A percentile compares a stretch with the other conserved stretches of the same genome.
These are phyloP conservation scores for Pezicula neosporulosa DNA, from an alignment of 2,329 filamentous ascomycete genomes.

Conservation along the genomic window DNA sequence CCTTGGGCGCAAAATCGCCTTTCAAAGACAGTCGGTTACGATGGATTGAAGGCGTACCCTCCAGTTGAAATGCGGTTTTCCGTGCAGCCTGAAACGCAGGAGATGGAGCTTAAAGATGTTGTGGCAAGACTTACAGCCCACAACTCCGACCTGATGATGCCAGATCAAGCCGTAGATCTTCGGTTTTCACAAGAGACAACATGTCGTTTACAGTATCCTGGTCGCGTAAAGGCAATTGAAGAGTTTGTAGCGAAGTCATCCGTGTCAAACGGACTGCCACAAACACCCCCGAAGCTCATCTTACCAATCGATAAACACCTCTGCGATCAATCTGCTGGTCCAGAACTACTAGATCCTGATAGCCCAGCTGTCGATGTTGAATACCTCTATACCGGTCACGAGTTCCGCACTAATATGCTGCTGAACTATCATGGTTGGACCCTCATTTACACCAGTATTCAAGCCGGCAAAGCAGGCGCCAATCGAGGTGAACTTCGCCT, in stretches of 20 bases:
- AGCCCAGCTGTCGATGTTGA: constrained; percentile 7
- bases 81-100: constrained; percentile 9
- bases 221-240: background rate
- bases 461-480: constrained; percentile 13
- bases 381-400: constrained; percentile 15
- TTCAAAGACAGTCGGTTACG: constrained; percentile 8
- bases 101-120: constrained; percentile 13
- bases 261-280: background rate
- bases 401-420: constrained; percentile 7
- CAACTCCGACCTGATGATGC: constrained; percentile 26
- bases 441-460: constrained; percentile 11
- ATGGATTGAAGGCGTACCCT: constrained; percentile 23
- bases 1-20: constrained; percentile 14
- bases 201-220: constrained; percentile 1
- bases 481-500: constrained; percentile 9
- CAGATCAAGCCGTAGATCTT: constrained; percentile 25
- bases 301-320: constrained; percentile 8
- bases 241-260: background rate
- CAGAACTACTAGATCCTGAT: background rate
- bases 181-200: constrained; percentile 24
- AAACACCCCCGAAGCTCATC: constrained; percentile 5
- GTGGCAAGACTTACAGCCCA: constrained; percentile 18
- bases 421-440: constrained; percentile 12
- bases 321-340: background rate
- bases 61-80: constrained; percentile 24